A percentile compares a stretch with the other conserved stretches of the same genome.
These are phyloP conservation scores for Herpetomonas samuelpessoai DNA, from an alignment of 208 protist species.

Conservation along the genomic window DNA sequence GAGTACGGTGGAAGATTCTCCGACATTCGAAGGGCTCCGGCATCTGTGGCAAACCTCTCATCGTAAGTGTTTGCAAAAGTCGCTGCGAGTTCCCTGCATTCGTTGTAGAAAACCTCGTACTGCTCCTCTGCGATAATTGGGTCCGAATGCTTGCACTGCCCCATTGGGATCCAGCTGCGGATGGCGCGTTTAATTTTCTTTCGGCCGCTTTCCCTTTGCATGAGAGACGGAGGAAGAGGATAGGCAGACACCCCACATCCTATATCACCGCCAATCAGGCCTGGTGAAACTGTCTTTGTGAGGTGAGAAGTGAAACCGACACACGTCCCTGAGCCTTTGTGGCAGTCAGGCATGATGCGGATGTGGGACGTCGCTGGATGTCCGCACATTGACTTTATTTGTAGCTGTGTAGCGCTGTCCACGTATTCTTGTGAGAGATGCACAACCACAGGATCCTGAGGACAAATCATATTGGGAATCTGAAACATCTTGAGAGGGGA, in stretches of 20 bases:
- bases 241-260: slow-evolving; percentile 5
- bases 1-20: background rate
- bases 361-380: slow-evolving; percentile 3
- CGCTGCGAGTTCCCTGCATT: background rate
- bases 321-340: slow-evolving; percentile 10
- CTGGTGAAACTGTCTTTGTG: background rate
- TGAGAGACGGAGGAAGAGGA: slow-evolving; percentile 1
- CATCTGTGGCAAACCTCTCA: background rate
- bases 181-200: slow-evolving; percentile 2
- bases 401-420: slow-evolving; percentile 6
- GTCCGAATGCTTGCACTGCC: background rate
- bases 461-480: background rate
- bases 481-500: slow-evolving; percentile 3
- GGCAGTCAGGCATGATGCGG: slow-evolving; percentile 10
- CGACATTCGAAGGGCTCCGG: background rate
- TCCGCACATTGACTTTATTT: slow-evolving; percentile 9
- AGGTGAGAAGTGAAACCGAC: slow-evolving; percentile 9
- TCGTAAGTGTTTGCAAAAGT: background rate
- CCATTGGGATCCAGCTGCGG: slow-evolving; percentile 4
- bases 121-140: slow-evolving; percentile 8
- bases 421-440: background rate
- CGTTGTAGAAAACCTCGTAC: slow-evolving; percentile 7
- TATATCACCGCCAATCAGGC: slow-evolving; percentile 10
- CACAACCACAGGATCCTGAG: slow-evolving; percentile 1
- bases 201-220: background rate